Conservation (phyloP, 805 yeast species). For the Metschnikowia proteae region DNA sequence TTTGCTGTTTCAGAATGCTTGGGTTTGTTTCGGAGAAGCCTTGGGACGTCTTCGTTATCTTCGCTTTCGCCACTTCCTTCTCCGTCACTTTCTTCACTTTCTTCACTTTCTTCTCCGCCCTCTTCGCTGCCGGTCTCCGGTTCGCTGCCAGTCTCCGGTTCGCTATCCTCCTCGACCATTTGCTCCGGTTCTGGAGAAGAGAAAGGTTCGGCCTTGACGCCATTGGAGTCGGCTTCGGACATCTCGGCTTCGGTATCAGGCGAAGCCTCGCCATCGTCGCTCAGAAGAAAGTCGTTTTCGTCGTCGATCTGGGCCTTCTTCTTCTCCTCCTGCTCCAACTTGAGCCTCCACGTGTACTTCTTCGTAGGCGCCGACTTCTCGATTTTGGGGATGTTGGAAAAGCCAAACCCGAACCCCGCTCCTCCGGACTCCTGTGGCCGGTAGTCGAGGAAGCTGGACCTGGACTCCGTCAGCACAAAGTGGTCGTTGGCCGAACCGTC, state of each 20-base stretch:
- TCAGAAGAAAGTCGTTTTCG: slow-evolving; percentile 53
- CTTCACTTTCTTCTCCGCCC: slow-evolving; percentile 26
- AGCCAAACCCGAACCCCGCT: slow-evolving; percentile 67
- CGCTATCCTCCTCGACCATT: not conserved
- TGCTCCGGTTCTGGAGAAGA: slow-evolving; percentile 14
- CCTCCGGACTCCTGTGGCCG: slow-evolving; percentile 63
- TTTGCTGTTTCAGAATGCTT: slow-evolving; percentile 44
- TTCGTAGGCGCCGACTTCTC: slow-evolving; percentile 33
- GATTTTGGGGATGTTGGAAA: slow-evolving; percentile 50
- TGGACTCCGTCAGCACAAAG: not conserved
- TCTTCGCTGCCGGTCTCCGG: too few species aligned
- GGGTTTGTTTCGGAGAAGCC: slow-evolving; percentile 37
- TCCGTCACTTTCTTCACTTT: slow-evolving; percentile 29
- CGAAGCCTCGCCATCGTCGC: slow-evolving; percentile 24
- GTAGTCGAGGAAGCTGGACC: slow-evolving; percentile 59
- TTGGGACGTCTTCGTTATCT: slow-evolving; percentile 28
- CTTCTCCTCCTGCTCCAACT: slow-evolving; percentile 37
- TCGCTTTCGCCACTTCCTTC: slow-evolving; percentile 28
- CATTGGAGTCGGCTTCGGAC: slow-evolving; percentile 3
- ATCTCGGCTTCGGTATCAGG: slow-evolving; percentile 10
- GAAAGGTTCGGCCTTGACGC: too few species aligned
- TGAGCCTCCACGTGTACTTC: slow-evolving; percentile 67
- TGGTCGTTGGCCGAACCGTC: not conserved
- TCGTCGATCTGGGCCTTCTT: slow-evolving; percentile 48
- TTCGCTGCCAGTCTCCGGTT: slow-evolving; percentile 22